Evolutionary conservation across 1,284 basidiomycete species (phyloP).

Genomic region (Melampsora abietis-canadensis): DNA sequence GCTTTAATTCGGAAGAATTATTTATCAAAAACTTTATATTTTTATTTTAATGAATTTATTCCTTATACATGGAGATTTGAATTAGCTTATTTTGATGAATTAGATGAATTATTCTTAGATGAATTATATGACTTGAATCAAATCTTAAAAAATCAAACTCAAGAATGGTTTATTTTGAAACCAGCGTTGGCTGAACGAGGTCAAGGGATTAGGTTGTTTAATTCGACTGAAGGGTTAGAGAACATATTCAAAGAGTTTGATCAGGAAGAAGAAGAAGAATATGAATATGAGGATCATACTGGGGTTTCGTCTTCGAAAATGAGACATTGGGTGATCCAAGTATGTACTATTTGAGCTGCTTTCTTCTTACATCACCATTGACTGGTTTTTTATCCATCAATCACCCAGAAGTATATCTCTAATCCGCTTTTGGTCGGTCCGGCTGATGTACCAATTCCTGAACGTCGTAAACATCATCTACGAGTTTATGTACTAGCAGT

Average conservation of each 20-base stretch:
- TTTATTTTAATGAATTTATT: slow-evolving; percentile 60
- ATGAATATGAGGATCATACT: slow-evolving; percentile 49
- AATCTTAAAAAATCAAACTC: slow-evolving; percentile 58
- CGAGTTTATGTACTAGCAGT: slow-evolving; percentile 84
- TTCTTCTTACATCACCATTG: too few relatives aligned
- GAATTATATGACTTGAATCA: slow-evolving; percentile 83
- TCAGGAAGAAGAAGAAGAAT: slow-evolving; percentile 55
- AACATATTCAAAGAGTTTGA: slow-evolving; percentile 84
- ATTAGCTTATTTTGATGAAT: slow-evolving; percentile 85
- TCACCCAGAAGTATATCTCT: slow-evolving; percentile 71
- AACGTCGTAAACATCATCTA: slow-evolving; percentile 73
- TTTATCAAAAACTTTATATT: slow-evolving; percentile 66
- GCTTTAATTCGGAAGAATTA: slow-evolving; percentile 57
- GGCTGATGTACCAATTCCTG: slow-evolving; percentile 24
- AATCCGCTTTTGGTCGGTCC: slow-evolving; percentile 66
- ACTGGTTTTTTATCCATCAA: not conserved
- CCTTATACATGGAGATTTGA: slow-evolving; percentile 86
- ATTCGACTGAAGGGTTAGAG: slow-evolving; percentile 68
- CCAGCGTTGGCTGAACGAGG: slow-evolving; percentile 96
- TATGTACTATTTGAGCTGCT: slow-evolving; percentile 52
- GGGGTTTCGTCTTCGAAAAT: slow-evolving; percentile 64
- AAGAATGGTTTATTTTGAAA: slow-evolving; percentile 88
- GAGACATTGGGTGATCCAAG: slow-evolving; percentile 94
- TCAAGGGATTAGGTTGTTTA: slow-evolving; percentile 89
- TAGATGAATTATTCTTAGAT: slow-evolving; percentile 89